These are phyloP conservation scores for Neofusicoccum sp. DNA, from an alignment of 2,329 filamentous ascomycete genomes.

Conservation along the genomic window DNA sequence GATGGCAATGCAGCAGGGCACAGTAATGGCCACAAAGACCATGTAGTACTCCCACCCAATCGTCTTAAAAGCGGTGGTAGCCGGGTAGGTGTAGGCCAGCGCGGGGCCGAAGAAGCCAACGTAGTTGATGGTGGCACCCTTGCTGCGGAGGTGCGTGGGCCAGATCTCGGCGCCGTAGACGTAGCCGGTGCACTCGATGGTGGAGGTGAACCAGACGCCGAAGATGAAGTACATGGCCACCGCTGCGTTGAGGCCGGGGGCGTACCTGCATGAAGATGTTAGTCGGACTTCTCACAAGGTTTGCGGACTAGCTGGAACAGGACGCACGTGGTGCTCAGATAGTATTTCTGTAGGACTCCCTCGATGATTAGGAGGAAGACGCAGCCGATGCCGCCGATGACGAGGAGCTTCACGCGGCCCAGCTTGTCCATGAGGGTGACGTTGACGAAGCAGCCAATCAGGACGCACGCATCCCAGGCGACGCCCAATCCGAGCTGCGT, in stretches of 20 bases:
- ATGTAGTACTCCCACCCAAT: constrained; percentile 36
- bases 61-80: constrained; percentile 23
- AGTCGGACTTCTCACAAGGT: too few relatives aligned
- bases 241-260: constrained; percentile 25
- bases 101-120: constrained; percentile 27
- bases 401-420: constrained; percentile 27
- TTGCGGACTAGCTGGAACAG: too few relatives aligned
- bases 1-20: constrained; percentile 25
- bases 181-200: constrained; percentile 30
- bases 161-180: constrained; percentile 37
- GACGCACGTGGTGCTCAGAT: constrained; percentile 21
- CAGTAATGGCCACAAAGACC: constrained; percentile 28
- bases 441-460: constrained; percentile 30
- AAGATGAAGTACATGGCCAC: constrained; percentile 20
- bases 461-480: constrained; percentile 28
- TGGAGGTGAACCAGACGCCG: constrained; percentile 25
- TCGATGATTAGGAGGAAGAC: constrained; percentile 24
- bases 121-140: constrained; percentile 23
- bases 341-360: constrained; percentile 26
- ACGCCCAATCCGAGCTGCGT: constrained; percentile 31
- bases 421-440: constrained; percentile 28
- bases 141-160: constrained; percentile 33
- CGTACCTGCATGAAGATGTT: background rate
- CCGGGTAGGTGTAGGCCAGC: constrained; percentile 23
- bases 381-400: constrained; percentile 25